Evolutionary conservation across 768 basidiomycete species (phyloP).

Genomic region (Auriscalpium orientale): DNA sequence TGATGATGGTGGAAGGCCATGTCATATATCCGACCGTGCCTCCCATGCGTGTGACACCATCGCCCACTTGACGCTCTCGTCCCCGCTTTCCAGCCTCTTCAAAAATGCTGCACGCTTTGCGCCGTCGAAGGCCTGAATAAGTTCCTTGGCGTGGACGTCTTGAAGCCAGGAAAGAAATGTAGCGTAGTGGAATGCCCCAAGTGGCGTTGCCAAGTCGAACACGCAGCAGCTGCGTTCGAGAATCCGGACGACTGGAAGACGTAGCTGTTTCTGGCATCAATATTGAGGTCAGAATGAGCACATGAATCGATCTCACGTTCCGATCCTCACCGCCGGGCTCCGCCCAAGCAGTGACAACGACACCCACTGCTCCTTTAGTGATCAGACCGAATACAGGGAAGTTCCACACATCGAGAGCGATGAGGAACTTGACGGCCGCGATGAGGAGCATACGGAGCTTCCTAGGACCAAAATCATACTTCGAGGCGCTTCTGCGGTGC

Average conservation of each 20-base stretch:
- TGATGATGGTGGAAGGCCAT: too few species aligned
- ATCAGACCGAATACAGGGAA: constrained; percentile 8
- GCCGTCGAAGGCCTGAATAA: neutral
- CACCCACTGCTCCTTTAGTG: neutral
- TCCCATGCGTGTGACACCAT: neutral
- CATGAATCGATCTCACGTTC: neutral
- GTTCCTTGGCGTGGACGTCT: neutral
- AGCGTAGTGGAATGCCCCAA: neutral
- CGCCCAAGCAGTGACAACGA: neutral
- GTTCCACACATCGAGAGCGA: neutral
- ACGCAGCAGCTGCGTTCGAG: neutral
- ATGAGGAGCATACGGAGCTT: neutral
- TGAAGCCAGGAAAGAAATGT: neutral
- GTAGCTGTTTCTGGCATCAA: neutral
- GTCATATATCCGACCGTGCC: too few species aligned
- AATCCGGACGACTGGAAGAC: neutral
- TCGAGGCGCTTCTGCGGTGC: neutral
- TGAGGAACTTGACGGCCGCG: neutral
- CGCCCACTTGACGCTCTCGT: neutral
- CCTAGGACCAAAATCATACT: neutral
- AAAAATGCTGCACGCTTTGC: neutral
- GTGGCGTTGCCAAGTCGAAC: neutral
- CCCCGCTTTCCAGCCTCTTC: neutral
- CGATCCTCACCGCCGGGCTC: neutral
- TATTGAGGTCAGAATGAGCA: neutral